phyloP scores from a whole-genome alignment of 441 rosid genomes.

The Melastoma candidum region DNA sequence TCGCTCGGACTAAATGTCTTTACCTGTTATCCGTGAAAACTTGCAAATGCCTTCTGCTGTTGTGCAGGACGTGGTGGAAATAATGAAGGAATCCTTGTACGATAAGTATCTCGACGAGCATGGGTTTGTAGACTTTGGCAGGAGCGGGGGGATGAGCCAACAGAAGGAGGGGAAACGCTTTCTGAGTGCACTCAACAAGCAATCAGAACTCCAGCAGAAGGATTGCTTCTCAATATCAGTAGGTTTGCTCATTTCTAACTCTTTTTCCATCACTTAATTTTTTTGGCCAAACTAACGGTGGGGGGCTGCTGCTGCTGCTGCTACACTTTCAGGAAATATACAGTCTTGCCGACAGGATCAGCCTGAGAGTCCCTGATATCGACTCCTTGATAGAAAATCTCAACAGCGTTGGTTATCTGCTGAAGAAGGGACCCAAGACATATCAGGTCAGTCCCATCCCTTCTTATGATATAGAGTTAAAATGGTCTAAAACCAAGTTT shows the following conservation, averaged over 20 bases:
- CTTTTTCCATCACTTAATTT: not conserved
- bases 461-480: too few relatives aligned
- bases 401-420: conserved; percentile 75
- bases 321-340: conserved; percentile 70
- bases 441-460: conserved; percentile 55
- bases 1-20: too few relatives aligned
- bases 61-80: conserved; percentile 90
- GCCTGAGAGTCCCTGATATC: conserved; percentile 84
- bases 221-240: conserved; percentile 86
- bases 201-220: conserved; percentile 83
- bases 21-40: too few relatives aligned
- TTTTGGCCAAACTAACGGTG: conserved; percentile 3
- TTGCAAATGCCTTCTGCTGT: not conserved
- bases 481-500: too few relatives aligned
- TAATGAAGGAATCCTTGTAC: conserved; percentile 90
- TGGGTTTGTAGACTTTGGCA: conserved; percentile 86
- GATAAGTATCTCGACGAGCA: conserved; percentile 93
- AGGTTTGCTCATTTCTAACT: conserved; percentile 19
- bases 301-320: too few relatives aligned
- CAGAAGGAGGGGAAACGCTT: conserved; percentile 96
- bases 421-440: conserved; percentile 90
- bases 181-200: conserved; percentile 84
- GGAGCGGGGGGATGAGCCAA: conserved; percentile 98
- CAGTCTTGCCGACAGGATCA: conserved; percentile 90
- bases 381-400: conserved; percentile 90